Conservation (phyloP, 176 grass and related monocot species). For the Lolium rigidum region DNA sequence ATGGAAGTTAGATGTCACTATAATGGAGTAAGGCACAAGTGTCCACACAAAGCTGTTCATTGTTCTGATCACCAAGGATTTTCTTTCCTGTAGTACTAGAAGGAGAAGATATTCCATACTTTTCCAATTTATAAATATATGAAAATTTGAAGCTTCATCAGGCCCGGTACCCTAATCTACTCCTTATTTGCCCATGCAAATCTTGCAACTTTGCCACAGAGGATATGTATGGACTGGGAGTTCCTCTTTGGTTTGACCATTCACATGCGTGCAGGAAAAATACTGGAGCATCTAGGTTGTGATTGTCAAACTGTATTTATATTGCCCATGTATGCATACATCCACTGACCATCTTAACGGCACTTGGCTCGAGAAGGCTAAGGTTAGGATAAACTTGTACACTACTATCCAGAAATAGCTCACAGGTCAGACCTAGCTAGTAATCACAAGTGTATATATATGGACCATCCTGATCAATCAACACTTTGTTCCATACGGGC, state of each 20-base stretch:
- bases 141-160: background rate
- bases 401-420: background rate
- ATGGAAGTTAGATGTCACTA: conserved; percentile 6
- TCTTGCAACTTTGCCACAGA: conserved; percentile 13
- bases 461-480: conserved; percentile 27
- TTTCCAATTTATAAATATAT: background rate
- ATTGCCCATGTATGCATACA: conserved; percentile 19
- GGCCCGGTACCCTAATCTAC: background rate
- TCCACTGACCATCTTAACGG: conserved; percentile 19
- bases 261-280: background rate
- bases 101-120: background rate
- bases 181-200: conserved; percentile 13
- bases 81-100: background rate
- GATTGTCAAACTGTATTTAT: conserved; percentile 7
- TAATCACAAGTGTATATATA: background rate
- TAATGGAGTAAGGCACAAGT: background rate
- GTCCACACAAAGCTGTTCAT: background rate
- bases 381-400: conserved; percentile 36
- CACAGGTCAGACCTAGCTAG: conserved; percentile 16
- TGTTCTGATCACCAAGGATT: background rate
- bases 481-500: background rate
- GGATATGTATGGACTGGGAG: conserved; percentile 32
- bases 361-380: conserved; percentile 52
- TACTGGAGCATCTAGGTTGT: background rate
- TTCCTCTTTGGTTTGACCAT: conserved; percentile 21